Evolutionary conservation across 2,329 filamentous ascomycete genomes (phyloP).

Genomic region (Aspergillus felis): DNA sequence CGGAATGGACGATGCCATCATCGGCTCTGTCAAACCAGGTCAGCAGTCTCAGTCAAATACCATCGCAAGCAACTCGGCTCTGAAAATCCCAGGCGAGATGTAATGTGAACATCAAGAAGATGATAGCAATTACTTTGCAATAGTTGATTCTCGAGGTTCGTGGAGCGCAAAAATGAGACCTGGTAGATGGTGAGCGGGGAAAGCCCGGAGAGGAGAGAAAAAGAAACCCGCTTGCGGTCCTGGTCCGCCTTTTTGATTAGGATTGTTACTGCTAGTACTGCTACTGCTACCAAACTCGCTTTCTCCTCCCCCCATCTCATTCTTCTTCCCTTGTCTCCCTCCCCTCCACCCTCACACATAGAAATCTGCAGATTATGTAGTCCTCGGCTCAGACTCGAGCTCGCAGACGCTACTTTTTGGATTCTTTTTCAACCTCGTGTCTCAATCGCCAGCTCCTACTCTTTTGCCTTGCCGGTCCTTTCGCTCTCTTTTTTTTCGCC

Average conservation of each 20-base stretch:
- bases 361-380: conserved; percentile 40
- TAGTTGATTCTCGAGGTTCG: not conserved
- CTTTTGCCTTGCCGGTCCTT: conserved; percentile 12
- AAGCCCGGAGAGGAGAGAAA: not conserved
- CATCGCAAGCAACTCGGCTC: not conserved
- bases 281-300: conserved; percentile 28
- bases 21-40: not conserved
- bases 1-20: not conserved
- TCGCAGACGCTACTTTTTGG: conserved; percentile 25
- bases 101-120: not conserved
- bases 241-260: not conserved
- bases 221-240: not conserved
- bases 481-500: conserved; percentile 14
- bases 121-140: not conserved
- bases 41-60: not conserved
- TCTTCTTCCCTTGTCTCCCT: conserved; percentile 29
- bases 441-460: not conserved
- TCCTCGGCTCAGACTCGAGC: conserved; percentile 30
- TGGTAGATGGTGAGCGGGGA: not conserved
- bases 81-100: not conserved
- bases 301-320: conserved; percentile 30
- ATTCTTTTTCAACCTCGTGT: conserved; percentile 2
- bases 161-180: not conserved
- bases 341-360: conserved; percentile 28
- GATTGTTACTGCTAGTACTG: conserved; percentile 8